These are phyloP conservation scores for Penicillium sp. DNA, from an alignment of 2,329 filamentous ascomycete species.

Conservation along the genomic window DNA sequence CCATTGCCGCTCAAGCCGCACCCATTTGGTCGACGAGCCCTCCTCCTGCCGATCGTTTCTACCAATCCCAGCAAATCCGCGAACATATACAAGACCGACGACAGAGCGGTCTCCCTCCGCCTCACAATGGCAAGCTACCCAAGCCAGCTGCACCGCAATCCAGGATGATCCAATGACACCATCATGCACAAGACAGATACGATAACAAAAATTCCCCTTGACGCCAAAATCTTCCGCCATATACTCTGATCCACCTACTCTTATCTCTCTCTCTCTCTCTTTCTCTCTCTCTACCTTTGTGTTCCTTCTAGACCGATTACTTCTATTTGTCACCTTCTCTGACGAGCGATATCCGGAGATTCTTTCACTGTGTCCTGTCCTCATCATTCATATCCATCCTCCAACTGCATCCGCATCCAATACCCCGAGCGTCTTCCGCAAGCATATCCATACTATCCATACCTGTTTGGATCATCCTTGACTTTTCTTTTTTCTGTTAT, in stretches of 20 bases:
- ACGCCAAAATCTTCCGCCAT: not conserved
- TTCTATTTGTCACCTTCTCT: not conserved
- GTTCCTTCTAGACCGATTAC: not conserved
- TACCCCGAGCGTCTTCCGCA: conserved; percentile 4
- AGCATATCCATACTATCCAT: conserved; percentile 1
- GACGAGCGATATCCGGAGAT: not conserved
- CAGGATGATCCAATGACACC: conserved; percentile 18
- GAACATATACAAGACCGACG: conserved; percentile 20
- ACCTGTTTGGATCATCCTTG: not conserved
- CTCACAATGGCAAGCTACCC: not conserved
- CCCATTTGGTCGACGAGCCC: conserved; percentile 11
- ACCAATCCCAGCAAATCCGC: conserved; percentile 19
- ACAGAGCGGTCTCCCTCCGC: conserved; percentile 7
- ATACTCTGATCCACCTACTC: not conserved
- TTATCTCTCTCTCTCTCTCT: not conserved
- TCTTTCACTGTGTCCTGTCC: not conserved
- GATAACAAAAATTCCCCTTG: not conserved
- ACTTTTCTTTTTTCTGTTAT: not conserved
- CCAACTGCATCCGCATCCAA: conserved; percentile 2
- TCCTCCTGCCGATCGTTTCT: conserved; percentile 19
- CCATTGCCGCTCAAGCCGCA: conserved; percentile 15
- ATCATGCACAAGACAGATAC: conserved; percentile 5
- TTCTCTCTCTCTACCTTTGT: not conserved
- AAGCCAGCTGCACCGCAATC: conserved; percentile 13
- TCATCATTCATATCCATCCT: not conserved